Evolutionary conservation across 768 basidiomycete species (phyloP).

Genomic region (Leccinum arenicola): DNA sequence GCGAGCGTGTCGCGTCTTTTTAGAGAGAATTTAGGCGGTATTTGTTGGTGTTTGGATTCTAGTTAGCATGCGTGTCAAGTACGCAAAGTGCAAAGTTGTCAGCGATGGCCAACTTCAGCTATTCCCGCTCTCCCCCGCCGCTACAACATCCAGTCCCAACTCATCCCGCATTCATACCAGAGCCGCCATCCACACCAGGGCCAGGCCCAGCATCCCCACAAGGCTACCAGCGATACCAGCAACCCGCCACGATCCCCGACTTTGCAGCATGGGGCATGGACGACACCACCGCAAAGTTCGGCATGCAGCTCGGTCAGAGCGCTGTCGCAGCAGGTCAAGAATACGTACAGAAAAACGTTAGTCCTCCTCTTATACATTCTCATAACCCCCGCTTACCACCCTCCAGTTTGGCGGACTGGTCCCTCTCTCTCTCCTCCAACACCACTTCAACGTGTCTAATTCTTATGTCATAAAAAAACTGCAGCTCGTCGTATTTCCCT

Average conservation of each 20-base stretch:
- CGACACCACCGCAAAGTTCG: constrained; percentile 91
- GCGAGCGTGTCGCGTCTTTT: constrained; percentile 4
- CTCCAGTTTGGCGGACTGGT: constrained; percentile 75
- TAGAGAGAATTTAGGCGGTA: constrained; percentile 14
- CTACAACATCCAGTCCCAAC: constrained; percentile 88
- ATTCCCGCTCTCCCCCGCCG: constrained; percentile 66
- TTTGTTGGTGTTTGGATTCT: constrained; percentile 20
- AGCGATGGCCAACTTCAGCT: constrained; percentile 31
- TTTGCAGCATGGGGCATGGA: constrained; percentile 84
- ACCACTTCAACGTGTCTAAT: constrained; percentile 95
- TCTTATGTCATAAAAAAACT: constrained; percentile 92
- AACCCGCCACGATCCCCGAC: constrained; percentile 36
- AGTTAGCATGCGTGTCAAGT: background rate
- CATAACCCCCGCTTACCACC: constrained; percentile 5
- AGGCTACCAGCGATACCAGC: constrained; percentile 37
- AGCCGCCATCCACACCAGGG: constrained; percentile 69
- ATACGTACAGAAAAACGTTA: constrained; percentile 91
- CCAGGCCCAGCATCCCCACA: constrained; percentile 70
- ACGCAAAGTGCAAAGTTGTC: background rate
- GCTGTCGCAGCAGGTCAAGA: constrained; percentile 94
- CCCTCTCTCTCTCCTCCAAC: constrained; percentile 74
- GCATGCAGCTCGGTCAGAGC: constrained; percentile 91
- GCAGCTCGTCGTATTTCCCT: constrained; percentile 87
- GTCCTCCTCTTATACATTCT: constrained; percentile 25
- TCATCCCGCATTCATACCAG: constrained; percentile 82